Percentiles rank a stretch among this genome's conserved stretches.
These are phyloP conservation scores for Ogataea ganodermae DNA, from an alignment of 805 yeast species.

Conservation along the genomic window DNA sequence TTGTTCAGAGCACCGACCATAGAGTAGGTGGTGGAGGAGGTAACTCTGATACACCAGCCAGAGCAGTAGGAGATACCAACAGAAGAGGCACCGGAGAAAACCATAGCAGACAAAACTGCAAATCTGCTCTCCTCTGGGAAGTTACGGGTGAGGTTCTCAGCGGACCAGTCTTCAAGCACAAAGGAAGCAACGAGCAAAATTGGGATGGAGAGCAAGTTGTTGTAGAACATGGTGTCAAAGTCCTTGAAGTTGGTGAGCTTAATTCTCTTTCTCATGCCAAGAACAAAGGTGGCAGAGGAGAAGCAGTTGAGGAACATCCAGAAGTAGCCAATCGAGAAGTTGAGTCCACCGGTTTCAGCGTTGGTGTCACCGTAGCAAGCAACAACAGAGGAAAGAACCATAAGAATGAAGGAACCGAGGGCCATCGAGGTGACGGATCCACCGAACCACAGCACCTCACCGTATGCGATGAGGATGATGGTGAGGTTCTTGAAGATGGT, in stretches of 20 bases:
- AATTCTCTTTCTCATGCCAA: conserved; percentile 96
- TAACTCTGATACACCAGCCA: conserved; percentile 99
- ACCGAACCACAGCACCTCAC: conserved; percentile 97
- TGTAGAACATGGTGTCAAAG: conserved; percentile 97
- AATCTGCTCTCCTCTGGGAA: conserved; percentile 74
- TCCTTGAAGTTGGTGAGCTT: conserved; percentile 96
- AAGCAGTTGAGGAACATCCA: conserved; percentile 98
- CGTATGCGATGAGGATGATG: conserved; percentile 94
- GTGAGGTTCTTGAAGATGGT: conserved; percentile 98
- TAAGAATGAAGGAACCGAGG: conserved; percentile 80
- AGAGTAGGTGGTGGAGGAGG: conserved; percentile 96
- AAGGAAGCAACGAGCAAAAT: conserved; percentile 76
- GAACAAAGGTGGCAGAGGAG: conserved; percentile 89
- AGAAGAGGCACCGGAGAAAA: conserved; percentile 89
- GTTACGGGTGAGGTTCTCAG: conserved; percentile 70
- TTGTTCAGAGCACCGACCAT: conserved; percentile 99
- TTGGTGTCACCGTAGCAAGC: conserved; percentile 80
- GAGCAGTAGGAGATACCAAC: conserved; percentile 98
- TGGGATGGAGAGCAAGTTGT: conserved; percentile 92
- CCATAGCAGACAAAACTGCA: conserved; percentile 76
- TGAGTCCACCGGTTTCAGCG: conserved; percentile 39
- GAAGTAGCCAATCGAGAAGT: conserved; percentile 75
- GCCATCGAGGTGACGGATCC: conserved; percentile 90
- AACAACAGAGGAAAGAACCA: conserved; percentile 94
- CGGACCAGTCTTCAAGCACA: conserved; percentile 89